A percentile compares a stretch with the other conserved stretches of the same genome.
These are phyloP conservation scores for Dictyostelium firmibasis DNA, from an alignment of 78 protist species.

Conservation along the genomic window DNA sequence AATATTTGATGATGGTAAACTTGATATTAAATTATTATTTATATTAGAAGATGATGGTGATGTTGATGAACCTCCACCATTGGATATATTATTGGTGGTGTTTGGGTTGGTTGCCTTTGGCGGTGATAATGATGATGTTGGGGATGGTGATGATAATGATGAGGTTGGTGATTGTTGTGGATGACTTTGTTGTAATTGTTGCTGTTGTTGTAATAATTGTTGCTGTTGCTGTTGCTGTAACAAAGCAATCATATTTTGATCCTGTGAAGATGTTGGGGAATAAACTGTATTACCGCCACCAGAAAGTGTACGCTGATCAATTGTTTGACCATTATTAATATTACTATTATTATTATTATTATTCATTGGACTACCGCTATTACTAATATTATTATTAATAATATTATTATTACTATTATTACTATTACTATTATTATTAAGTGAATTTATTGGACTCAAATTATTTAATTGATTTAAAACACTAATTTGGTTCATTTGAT, in stretches of 20 bases:
- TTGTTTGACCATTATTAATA: neutral
- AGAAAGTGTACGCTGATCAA: neutral
- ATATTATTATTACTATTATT: neutral
- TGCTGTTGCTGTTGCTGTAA: neutral
- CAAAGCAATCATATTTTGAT: neutral
- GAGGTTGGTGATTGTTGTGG: conserved; percentile 44
- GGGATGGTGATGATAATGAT: conserved; percentile 13
- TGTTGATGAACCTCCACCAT: neutral
- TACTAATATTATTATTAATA: neutral
- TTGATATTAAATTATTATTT: conserved; percentile 6
- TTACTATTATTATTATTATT: neutral
- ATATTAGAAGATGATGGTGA: conserved; percentile 6
- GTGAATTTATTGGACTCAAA: neutral
- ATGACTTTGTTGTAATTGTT: neutral
- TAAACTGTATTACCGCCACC: neutral
- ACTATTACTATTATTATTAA: neutral
- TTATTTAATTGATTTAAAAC: conserved; percentile 21
- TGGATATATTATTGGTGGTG: neutral
- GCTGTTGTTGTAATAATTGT: neutral
- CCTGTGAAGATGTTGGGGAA: neutral
- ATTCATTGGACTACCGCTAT: neutral
- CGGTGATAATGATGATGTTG: conserved; percentile 3
- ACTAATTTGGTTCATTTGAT: conserved; percentile 8
- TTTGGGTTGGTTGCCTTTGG: neutral
- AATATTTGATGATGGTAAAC: neutral